Percentiles rank a stretch among this genome's conserved stretches.
These are phyloP conservation scores for Tagetes patula DNA, from an alignment of 129 eudicot species.

Conservation along the genomic window DNA sequence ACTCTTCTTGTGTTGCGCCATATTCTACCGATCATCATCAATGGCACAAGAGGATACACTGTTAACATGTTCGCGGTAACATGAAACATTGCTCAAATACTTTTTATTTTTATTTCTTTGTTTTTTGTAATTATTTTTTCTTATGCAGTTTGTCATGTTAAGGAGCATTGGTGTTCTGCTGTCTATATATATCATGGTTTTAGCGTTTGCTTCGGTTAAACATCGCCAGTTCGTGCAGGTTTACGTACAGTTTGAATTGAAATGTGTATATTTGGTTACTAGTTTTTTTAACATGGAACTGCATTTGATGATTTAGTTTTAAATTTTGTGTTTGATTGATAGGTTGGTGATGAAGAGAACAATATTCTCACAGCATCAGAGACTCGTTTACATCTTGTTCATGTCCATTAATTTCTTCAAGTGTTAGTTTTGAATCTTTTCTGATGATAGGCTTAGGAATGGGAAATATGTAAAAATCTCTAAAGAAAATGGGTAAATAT, in stretches of 20 bases:
- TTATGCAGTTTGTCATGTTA: constrained; percentile 57
- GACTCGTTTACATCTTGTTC: constrained; percentile 40
- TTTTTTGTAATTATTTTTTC: neutral
- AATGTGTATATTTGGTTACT: neutral
- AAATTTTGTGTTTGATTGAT: constrained; percentile 1
- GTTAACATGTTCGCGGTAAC: constrained; percentile 55
- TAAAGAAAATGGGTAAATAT: no score
- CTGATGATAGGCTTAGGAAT: no score
- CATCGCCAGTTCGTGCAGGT: constrained; percentile 58
- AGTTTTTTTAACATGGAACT: no score
- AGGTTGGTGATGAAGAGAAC: constrained; percentile 52
- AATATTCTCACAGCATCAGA: constrained; percentile 34
- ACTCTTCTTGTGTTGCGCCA: constrained; percentile 73
- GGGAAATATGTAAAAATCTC: no score
- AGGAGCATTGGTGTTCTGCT: constrained; percentile 55
- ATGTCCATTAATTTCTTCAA: constrained; percentile 30
- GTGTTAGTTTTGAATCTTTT: no score
- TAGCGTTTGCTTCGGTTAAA: constrained; percentile 56
- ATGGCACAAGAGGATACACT: constrained; percentile 60
- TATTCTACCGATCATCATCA: constrained; percentile 61
- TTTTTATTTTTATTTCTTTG: neutral
- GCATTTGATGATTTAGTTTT: neutral
- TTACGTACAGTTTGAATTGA: constrained; percentile 9
- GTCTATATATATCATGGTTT: constrained; percentile 55
- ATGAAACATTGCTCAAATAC: constrained; percentile 2